Evolutionary conservation across 306 rosid genomes (phyloP), one percentile per base, ranked within the genome.

Genomic region (Lathyrus oleraceus): DNA sequence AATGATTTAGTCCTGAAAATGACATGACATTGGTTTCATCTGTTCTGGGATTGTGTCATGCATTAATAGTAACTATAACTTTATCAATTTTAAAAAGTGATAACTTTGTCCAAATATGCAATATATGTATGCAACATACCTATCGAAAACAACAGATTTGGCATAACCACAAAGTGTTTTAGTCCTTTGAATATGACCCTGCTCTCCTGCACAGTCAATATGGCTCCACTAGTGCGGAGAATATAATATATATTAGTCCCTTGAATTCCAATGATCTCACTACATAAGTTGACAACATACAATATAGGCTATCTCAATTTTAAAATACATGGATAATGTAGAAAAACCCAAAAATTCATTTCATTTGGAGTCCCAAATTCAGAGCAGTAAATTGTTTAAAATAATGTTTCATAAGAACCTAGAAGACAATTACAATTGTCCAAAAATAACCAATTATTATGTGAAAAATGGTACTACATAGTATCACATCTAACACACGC

Each of bases 141-240:
- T n/a, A n/a, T n/a, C n/a, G n/a, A 76, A 47, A 14, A 43, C 25
- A 52, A 28, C 95, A 23, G 88, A 92, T 49, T n/a, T n/a, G n/a
- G n/a, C n/a, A n/a, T n/a, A n/a, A n/a, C n/a, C n/a, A n/a, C n/a
- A n/a, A n/a, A n/a, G n/a, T n/a, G n/a, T n/a, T n/a, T n/a, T n/a
- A n/a, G n/a, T n/a, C n/a, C n/a, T n/a, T n/a, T n/a, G n/a, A n/a
- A n/a, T n/a, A n/a, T n/a, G n/a, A 81, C 92, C 80, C 91, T 77
- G 81, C 88, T 85, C 86, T 92, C 98, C 79, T 92, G 91, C 68
- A 92, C 88, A 14, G 91, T 92, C 78, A 92, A 77, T 65, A 87
- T 81, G 79, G 98, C 96, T 76, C 98, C 96, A 57, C 98, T 92
- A 69, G 85, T 81, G 16, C 95, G 89, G 17, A 95, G 96, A 76